Evolutionary conservation across 148 eudicot genomes (phyloP).

Genomic region (Dysphania ambrosioides): DNA sequence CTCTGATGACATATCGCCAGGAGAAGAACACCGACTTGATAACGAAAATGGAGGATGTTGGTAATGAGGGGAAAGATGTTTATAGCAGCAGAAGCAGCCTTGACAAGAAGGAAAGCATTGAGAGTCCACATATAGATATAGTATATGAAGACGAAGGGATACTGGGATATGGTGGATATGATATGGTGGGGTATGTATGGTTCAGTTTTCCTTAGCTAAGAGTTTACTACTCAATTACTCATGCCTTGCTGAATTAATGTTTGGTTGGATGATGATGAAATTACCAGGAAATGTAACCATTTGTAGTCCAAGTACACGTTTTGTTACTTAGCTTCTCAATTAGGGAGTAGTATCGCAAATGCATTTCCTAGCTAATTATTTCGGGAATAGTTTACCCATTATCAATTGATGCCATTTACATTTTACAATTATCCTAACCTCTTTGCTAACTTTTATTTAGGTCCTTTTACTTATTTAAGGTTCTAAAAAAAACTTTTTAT

Average conservation of each 20-base stretch:
- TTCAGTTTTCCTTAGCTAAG: conserved; percentile 20
- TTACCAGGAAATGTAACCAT: background rate
- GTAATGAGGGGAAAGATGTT: background rate
- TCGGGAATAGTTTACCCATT: too few relatives aligned
- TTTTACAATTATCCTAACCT: too few relatives aligned
- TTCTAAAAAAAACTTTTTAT: too few relatives aligned
- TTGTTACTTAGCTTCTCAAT: background rate
- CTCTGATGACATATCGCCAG: conserved; percentile 19
- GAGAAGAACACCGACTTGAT: conserved; percentile 6
- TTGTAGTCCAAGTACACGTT: background rate
- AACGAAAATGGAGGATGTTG: conserved; percentile 3
- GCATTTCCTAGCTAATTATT: too few relatives aligned
- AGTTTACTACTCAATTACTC: conserved; percentile 13
- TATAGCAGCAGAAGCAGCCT: background rate
- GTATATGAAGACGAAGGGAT: conserved; percentile 18
- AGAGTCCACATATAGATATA: conserved; percentile 19
- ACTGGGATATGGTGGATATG: too few relatives aligned
- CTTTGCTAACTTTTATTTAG: too few relatives aligned
- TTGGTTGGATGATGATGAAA: background rate
- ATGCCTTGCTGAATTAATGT: background rate
- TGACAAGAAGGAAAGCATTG: background rate
- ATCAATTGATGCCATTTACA: too few relatives aligned
- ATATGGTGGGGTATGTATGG: too few relatives aligned
- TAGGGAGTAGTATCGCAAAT: too few relatives aligned
- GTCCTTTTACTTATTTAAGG: too few relatives aligned